phyloP scores from a whole-genome alignment of 768 basidiomycete species.

The Rhodotorula paludigena region DNA sequence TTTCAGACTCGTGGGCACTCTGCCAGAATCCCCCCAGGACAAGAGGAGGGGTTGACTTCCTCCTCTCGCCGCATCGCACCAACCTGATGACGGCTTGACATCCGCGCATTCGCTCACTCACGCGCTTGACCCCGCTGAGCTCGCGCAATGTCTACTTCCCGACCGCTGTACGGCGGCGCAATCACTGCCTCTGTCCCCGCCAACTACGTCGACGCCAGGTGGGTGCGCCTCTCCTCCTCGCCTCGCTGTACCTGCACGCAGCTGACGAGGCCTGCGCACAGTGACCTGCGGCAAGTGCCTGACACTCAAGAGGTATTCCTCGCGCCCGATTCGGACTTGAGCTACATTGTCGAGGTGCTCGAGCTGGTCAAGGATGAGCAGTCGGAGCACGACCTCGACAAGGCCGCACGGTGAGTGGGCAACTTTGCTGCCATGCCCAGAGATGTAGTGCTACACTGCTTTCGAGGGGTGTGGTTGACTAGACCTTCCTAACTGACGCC shows the following conservation, averaged over 20 bases:
- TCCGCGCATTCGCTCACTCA: too few relatives aligned
- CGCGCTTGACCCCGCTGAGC: too few relatives aligned
- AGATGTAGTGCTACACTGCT: too few relatives aligned
- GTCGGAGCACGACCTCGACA: constrained; percentile 54
- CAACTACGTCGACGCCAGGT: constrained; percentile 79
- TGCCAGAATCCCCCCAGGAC: too few relatives aligned
- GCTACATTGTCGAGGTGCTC: constrained; percentile 78
- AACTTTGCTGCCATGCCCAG: too few relatives aligned
- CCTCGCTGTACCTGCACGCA: constrained; percentile 5
- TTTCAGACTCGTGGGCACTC: too few relatives aligned
- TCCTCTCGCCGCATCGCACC: too few relatives aligned
- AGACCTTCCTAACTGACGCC: too few relatives aligned
- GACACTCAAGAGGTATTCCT: constrained; percentile 93
- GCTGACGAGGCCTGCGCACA: constrained; percentile 41
- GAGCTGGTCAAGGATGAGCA: constrained; percentile 57
- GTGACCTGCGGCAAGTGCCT: constrained; percentile 74
- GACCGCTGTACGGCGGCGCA: constrained; percentile 78
- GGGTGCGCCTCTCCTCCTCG: constrained; percentile 47
- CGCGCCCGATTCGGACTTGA: constrained; percentile 62
- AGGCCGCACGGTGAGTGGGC: constrained; percentile 64
- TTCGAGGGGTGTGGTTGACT: too few relatives aligned
- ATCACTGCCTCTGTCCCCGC: constrained; percentile 61
- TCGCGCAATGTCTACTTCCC: constrained; percentile 30
- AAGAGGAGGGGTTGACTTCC: too few relatives aligned
- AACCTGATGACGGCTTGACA: too few relatives aligned